phyloP scores from a whole-genome alignment of 163 green algal genomes.

The Trebouxiophyceae sp. region DNA sequence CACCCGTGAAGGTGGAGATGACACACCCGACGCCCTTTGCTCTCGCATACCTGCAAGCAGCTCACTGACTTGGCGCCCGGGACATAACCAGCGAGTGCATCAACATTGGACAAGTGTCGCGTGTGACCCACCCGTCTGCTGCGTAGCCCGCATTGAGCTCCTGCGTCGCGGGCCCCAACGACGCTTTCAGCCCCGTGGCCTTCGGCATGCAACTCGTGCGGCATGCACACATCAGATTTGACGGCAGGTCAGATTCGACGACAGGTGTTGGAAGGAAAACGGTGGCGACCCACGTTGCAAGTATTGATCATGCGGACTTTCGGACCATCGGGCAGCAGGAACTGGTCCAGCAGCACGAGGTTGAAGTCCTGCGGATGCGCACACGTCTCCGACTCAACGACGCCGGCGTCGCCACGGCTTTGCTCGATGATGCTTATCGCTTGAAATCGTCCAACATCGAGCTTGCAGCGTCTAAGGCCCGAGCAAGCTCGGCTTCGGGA shows the following conservation, averaged over 20 bases:
- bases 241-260: too few relatives aligned
- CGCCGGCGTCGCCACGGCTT: background rate
- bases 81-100: too few relatives aligned
- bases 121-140: background rate
- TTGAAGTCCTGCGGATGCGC: constrained; percentile 53
- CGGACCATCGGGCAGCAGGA: constrained; percentile 25
- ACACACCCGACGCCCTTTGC: background rate
- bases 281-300: background rate
- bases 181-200: too few relatives aligned
- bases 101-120: too few relatives aligned
- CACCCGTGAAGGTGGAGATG: background rate
- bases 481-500: background rate
- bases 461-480: too few relatives aligned
- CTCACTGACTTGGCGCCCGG: too few relatives aligned
- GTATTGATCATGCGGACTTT: constrained; percentile 15
- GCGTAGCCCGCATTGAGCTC: background rate
- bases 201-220: too few relatives aligned
- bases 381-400: background rate
- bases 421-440: too few relatives aligned
- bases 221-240: too few relatives aligned
- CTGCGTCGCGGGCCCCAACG: too few relatives aligned
- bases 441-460: too few relatives aligned
- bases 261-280: too few relatives aligned
- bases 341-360: constrained; percentile 57
- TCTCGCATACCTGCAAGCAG: background rate